Base-by-base conservation (phyloP, 2,329 filamentous ascomycete genomes). In the Cladosporium sphaerospermum region DNA sequence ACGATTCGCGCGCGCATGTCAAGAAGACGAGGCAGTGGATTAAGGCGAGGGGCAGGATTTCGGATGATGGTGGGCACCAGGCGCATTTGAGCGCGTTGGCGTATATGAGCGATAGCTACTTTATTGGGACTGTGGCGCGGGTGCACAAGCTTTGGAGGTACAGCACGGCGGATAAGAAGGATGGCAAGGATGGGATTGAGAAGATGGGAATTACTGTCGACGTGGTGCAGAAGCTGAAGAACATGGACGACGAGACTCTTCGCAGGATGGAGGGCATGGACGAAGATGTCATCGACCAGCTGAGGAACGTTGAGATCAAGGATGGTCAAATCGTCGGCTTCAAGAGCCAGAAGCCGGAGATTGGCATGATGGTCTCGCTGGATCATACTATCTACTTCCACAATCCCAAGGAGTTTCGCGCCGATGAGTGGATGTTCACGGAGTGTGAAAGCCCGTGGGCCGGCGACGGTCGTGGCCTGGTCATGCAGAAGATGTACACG, bases 21-120 rank as follows among this genome's bases (percentile, higher is more conserved):
- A 86, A 89, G 65, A 81, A 80, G 65, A 80, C 85, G 54, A 61
- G 72, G 56, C 70, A 80, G 67, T 92, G 89, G 89, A 78, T 90
- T 58, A 83, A 85, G 50, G 84, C 86, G 9, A 75, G 84, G 47
- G 90, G 90, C 32, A 77, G 71, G 54, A 93, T 97, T 63, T 86
- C 84, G 40, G 77, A 80, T 1, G 76, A 76, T 3, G 89, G 88
- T 16, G 89, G 89, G 1, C 82, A 85, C 58, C 81, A 86, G 63
- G 89, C 90, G 9, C 91, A 97, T 67, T 76, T 96, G 34, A 86
- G 82, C 36, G 93, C 93, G 8, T 77, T 99, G 57, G 92, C 92
- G 19, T 99, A 97, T 74, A 88, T 97, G 75, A 89, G 85, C 23
- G 92, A 97, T 72, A 87, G 81, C 66, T 93, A 88, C 73, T 97